phyloP scores from a whole-genome alignment of 2,329 filamentous ascomycete genomes.

The Curvularia sp. region DNA sequence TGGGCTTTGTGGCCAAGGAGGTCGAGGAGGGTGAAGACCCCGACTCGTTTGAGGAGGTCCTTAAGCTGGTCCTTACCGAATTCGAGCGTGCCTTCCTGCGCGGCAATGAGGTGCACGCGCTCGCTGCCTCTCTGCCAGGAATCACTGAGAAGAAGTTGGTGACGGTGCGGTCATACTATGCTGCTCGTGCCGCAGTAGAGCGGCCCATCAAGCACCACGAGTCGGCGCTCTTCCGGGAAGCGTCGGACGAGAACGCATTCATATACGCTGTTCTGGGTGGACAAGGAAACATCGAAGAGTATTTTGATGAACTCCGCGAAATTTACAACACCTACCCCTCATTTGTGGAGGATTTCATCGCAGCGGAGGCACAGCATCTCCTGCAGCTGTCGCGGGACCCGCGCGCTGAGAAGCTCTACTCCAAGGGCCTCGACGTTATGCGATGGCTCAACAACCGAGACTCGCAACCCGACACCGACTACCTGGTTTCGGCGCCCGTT shows the following conservation, averaged over 20 bases:
- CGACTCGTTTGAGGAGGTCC: slow-evolving; percentile 88
- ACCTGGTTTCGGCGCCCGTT: slow-evolving; percentile 62
- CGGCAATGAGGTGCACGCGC: slow-evolving; percentile 94
- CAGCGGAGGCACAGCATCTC: slow-evolving; percentile 82
- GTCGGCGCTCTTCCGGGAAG: slow-evolving; percentile 89
- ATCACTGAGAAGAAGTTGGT: slow-evolving; percentile 92
- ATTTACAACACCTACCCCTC: slow-evolving; percentile 90
- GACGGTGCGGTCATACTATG: slow-evolving; percentile 90
- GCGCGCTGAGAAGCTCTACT: slow-evolving; percentile 90
- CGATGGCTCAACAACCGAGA: slow-evolving; percentile 90
- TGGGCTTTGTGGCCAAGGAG: slow-evolving; percentile 87
- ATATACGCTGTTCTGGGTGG: slow-evolving; percentile 96
- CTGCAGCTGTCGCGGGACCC: slow-evolving; percentile 83
- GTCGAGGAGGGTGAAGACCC: slow-evolving; percentile 93
- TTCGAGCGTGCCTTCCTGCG: slow-evolving; percentile 95
- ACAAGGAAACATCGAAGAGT: slow-evolving; percentile 99
- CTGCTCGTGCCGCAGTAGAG: slow-evolving; percentile 81
- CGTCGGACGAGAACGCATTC: slow-evolving; percentile 79
- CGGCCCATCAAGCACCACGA: slow-evolving; percentile 90
- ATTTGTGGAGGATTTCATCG: slow-evolving; percentile 86
- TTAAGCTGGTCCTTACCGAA: slow-evolving; percentile 91
- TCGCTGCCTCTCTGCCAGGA: slow-evolving; percentile 84
- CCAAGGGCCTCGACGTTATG: slow-evolving; percentile 95
- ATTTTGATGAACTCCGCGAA: slow-evolving; percentile 95
- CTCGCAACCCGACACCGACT: slow-evolving; percentile 89